These are phyloP conservation scores for Entonaema liquescens DNA, from an alignment of 495 filamentous ascomycete genomes.

Conservation along the genomic window DNA sequence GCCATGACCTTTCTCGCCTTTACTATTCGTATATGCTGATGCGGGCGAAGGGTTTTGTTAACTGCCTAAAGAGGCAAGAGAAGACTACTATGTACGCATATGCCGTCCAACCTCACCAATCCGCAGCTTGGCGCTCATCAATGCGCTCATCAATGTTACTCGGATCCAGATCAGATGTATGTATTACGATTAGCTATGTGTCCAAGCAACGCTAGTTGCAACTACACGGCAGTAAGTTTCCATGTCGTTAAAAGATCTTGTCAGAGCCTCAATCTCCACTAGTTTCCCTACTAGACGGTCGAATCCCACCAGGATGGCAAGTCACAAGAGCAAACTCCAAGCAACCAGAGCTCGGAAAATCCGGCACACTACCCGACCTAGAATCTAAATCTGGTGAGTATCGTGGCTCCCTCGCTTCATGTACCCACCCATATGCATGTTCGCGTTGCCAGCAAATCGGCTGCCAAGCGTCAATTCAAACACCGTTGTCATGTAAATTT, in stretches of 20 bases:
- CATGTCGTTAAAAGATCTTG: conserved; percentile 27
- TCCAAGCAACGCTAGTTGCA: conserved; percentile 19
- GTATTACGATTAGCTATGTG: conserved; percentile 31
- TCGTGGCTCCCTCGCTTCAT: conserved; percentile 9
- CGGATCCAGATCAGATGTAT: conserved; percentile 15
- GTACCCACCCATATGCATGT: conserved; percentile 7
- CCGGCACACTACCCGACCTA: conserved; percentile 21
- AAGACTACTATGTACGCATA: conserved; percentile 8
- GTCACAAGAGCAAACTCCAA: conserved; percentile 10
- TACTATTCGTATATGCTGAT: conserved; percentile 35
- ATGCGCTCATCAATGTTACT: conserved; percentile 37
- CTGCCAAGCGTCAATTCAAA: conserved; percentile 19
- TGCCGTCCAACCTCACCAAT: conserved; percentile 16
- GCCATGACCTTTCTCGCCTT: conserved; percentile 2
- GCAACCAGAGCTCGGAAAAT: conserved; percentile 18
- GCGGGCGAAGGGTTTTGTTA: conserved; percentile 24
- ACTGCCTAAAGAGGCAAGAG: conserved; percentile 42
- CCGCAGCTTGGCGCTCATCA: conserved; percentile 31
- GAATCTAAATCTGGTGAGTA: conserved; percentile 14
- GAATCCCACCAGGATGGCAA: conserved; percentile 30
- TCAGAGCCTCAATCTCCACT: conserved; percentile 43
- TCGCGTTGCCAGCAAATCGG: conserved; percentile 8
- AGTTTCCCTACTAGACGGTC: conserved; percentile 11
- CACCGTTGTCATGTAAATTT: background rate
- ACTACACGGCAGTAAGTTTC: conserved; percentile 24